Evolutionary conservation across 2,329 filamentous ascomycete genomes (phyloP), one percentile per base, ranked within the genome.

Genomic region (Penicillium freii): DNA sequence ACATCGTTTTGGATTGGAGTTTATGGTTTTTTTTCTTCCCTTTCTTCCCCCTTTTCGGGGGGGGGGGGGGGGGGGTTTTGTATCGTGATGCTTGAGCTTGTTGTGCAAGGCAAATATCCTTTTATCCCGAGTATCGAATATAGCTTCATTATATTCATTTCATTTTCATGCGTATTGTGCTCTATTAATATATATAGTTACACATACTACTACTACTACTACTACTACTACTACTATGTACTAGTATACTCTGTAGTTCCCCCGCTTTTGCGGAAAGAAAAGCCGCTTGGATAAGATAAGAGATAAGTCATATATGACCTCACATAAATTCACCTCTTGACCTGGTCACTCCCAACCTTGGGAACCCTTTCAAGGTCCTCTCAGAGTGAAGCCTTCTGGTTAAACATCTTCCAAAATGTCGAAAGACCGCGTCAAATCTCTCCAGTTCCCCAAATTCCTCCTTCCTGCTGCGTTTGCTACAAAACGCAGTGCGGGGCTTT

Each of bases 371-470:
- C 5, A 39, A 40, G 47, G 23, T 19, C 34, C 21, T 38, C n/a
- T 27, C 33, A 29, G n/a, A 51, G 27, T 23, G 13, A 34, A 51
- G 49, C 9, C 10, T 25, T 10, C 10, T 21, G 5, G 10, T 27
- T 17, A 17, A 29, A 13, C 3, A 19, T 10, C n/a, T 11, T 9
- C 7, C n/a, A 33, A 13, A 19, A 67, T 68, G 66, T 44, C 62
- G 10, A 65, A 61, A 42, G 60, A 59, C 7, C 42, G 59, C 25
- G 13, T 36, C 17, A 56, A 52, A 39, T 31, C 74, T 34, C 62
- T 73, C 15, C 62, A 78, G 61, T 82, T 84, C 70, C 80, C 81
- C 17, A 78, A 76, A 39, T 84, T 81, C 63, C 74, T 84, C 44
- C 71, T 82, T 54, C 78, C 79, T 9, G 68, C 78, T 5, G 74